Evolutionary conservation across 257 asterid genomes (phyloP), one percentile per base, ranked within the genome.

Genomic region (Fraxinus anomala): DNA sequence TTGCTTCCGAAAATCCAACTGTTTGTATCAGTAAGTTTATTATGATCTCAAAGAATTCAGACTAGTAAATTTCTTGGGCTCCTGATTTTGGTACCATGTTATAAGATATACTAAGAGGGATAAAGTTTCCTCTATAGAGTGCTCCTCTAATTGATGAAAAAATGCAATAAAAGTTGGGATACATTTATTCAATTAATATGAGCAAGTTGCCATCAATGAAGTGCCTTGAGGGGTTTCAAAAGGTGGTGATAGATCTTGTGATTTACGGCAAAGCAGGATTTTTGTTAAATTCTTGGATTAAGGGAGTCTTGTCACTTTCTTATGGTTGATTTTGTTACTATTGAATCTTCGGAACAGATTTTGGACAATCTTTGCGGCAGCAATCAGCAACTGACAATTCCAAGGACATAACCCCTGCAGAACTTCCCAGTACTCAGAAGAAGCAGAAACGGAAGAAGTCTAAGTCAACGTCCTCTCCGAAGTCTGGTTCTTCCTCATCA

Each of bases 401-500:
- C 33, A 90, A 80, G 76, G 91, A 85, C 72, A 54, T 72, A n/a
- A 47, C 86, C 68, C 70, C 86, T 10, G 9, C 89, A 0, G 87
- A 86, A 11, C 75, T 73, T 70, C 84, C 89, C 23, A 83, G 81
- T 39, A 72, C 83, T 1, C 85, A 78, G 63, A 89, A 91, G 84
- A 90, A 91, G 82, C 92, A 81, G 36, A 92, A 80, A 73, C 85
- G 96, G 80, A 92, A 89, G 88, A 94, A 92, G 84, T 6, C 42
- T 16, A 92, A 85, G 85, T 84, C 91, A 6, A 72, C 75, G 21
- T 81, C 92, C 63, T 89, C 96, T 68, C 90, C 91, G 13, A 86
- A 76, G 77, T 85, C 92, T 6, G 79, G 78, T 47, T 82, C 82
- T 42, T 89, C 95, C 33, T 79, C 88, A 37, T 89, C 94, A 36